These are phyloP conservation scores for Pythium rishiriense DNA, from an alignment of 352 stramenopile species.

Conservation along the genomic window DNA sequence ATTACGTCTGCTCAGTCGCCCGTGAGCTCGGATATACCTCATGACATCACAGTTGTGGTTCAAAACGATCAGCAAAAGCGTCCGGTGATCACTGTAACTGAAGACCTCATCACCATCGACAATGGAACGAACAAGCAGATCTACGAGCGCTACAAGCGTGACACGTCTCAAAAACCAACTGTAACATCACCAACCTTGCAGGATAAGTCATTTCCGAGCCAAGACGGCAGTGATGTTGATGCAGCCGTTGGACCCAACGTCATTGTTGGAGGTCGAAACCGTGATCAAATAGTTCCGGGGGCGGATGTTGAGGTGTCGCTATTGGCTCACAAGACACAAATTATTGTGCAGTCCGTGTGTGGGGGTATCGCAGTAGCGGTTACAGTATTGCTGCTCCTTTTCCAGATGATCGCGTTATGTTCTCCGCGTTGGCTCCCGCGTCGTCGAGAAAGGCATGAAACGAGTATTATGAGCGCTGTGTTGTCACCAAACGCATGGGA, in stretches of 20 bases:
- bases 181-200: neutral
- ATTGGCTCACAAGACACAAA: conserved; percentile 41
- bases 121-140: conserved; percentile 21
- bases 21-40: neutral
- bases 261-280: conserved; percentile 52
- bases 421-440: conserved; percentile 41
- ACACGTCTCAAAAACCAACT: conserved; percentile 1
- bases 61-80: neutral
- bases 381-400: conserved; percentile 50
- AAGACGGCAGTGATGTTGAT: neutral
- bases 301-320: conserved; percentile 57
- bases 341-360: conserved; percentile 48
- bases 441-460: conserved; percentile 4
- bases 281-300: conserved; percentile 47
- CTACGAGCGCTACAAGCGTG: conserved; percentile 31
- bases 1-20: neutral
- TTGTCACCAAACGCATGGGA: conserved; percentile 73
- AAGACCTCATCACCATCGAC: conserved; percentile 18
- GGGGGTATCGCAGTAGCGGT: conserved; percentile 54
- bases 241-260: neutral
- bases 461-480: conserved; percentile 31
- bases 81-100: conserved; percentile 2
- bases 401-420: conserved; percentile 53
- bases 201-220: neutral
- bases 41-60: neutral